Percentiles rank a stretch among this genome's conserved stretches.
phyloP scores from a whole-genome alignment of 768 basidiomycete species.

The Macrocybe gigantea region DNA sequence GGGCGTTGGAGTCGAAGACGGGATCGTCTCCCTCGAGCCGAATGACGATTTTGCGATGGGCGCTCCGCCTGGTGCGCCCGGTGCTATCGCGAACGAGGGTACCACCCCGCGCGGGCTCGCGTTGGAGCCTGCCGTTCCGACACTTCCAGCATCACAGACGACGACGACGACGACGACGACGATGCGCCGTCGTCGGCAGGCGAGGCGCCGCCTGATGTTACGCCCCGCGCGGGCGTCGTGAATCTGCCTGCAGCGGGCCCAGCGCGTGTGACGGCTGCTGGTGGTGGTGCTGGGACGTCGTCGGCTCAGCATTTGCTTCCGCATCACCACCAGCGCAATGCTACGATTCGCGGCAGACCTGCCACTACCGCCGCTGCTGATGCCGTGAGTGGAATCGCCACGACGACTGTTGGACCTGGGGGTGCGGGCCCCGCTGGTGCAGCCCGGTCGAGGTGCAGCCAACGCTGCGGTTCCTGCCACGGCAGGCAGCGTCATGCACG shows the following conservation, averaged over 20 bases:
- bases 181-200: conserved; percentile 16
- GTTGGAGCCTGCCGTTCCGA: too few species aligned
- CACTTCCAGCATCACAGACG: conserved; percentile 10
- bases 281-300: not conserved
- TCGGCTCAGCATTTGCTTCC: not conserved
- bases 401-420: too few species aligned
- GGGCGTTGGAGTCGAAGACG: conserved; percentile 62
- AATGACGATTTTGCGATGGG: conserved; percentile 90
- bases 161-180: conserved; percentile 16
- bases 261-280: not conserved
- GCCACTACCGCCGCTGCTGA: conserved; percentile 2
- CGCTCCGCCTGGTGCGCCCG: conserved; percentile 84
- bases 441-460: not conserved
- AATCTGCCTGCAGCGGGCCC: conserved; percentile 38
- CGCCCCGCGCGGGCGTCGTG: conserved; percentile 57
- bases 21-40: conserved; percentile 69
- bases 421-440: conserved; percentile 6
- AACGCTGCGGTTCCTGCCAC: conserved; percentile 1
- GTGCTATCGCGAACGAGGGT: conserved; percentile 41
- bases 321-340: conserved; percentile 17
- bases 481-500: not conserved
- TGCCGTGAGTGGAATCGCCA: too few species aligned
- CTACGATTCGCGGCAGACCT: conserved; percentile 18
- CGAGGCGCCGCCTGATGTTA: conserved; percentile 48
- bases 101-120: too few species aligned